Percentiles rank a stretch among this genome's conserved stretches.
Conservation (phyloP, 177 flowering plant species). For the Vitis hybrid region DNA sequence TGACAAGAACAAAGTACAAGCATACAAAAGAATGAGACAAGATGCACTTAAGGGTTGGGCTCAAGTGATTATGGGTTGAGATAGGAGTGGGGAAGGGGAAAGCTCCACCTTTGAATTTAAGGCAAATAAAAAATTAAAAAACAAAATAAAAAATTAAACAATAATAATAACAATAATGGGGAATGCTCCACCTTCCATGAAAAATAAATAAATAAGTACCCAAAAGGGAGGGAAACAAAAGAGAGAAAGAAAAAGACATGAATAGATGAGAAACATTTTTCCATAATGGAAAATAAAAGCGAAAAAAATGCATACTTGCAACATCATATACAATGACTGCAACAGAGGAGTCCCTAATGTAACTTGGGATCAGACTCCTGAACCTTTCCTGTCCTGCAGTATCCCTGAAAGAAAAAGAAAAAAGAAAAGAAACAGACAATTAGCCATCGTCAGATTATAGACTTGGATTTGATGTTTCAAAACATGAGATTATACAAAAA, state of each 20-base stretch:
- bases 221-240: too few species aligned
- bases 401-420: constrained; percentile 30
- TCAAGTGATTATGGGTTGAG: too few species aligned
- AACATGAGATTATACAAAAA: too few species aligned
- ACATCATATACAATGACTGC: constrained; percentile 56
- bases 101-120: too few species aligned
- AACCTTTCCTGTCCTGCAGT: constrained; percentile 59
- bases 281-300: background rate
- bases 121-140: too few species aligned
- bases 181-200: too few species aligned
- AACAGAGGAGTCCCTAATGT: constrained; percentile 53
- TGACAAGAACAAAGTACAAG: background rate
- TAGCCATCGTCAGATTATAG: background rate
- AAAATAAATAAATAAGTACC: too few species aligned
- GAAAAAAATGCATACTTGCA: constrained; percentile 35
- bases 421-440: background rate
- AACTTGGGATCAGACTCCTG: constrained; percentile 56
- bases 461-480: too few species aligned
- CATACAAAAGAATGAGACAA: background rate
- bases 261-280: background rate
- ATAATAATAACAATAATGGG: too few species aligned
- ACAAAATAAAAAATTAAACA: too few species aligned
- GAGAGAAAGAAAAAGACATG: background rate
- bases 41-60: too few species aligned
- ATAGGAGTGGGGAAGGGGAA: too few species aligned